Evolutionary conservation across 2,329 filamentous ascomycete genomes (phyloP), one percentile per base, ranked within the genome.

Genomic region (Hortaea werneckii): DNA sequence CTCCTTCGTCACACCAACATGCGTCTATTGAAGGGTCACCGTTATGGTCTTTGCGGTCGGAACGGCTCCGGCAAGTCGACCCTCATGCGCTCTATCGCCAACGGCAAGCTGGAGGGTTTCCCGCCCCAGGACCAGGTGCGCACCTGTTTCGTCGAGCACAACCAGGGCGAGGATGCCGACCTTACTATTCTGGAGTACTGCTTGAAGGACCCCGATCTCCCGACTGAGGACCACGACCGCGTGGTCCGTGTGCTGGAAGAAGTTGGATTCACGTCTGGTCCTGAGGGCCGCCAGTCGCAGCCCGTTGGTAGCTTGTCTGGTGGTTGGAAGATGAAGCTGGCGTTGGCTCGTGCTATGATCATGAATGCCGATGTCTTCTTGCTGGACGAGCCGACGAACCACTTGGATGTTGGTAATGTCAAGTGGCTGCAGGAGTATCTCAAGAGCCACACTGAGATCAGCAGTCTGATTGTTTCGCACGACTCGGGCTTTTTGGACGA

Each of bases 301-400:
- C 86, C 84, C 58, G 92, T 98, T 48, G 92, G 92, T 57, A 95
- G 90, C 13, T 72, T 98, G 32, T 96, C 92, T 38, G 92, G 92
- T 70, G 92, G 92, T 64, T 98, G 92, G 92, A 96, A 96, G 79
- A 98, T 98, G 92, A 98, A 98, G 80, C 74, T 98, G 50, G 92
- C 92, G 54, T 71, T 98, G 66, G 92, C 92, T 43, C 81, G 92
- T 60, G 92, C 92, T 53, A 96, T 98, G 89, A 77, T 98, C 60
- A 86, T 92, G 76, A 85, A 83, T 62, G 90, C 92, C n/a, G 92
- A 98, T 65, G 89, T 98, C 42, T 78, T 98, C 48, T 76, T 98
- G 43, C 80, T 98, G 47, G 92, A 98, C 77, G 92, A 98, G 78
- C 92, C 92, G 67, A 98, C 92, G 59, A 98, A 98, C 74, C 92